phyloP scores from a whole-genome alignment of 148 eudicot species.

The Amaranthus cruentus region DNA sequence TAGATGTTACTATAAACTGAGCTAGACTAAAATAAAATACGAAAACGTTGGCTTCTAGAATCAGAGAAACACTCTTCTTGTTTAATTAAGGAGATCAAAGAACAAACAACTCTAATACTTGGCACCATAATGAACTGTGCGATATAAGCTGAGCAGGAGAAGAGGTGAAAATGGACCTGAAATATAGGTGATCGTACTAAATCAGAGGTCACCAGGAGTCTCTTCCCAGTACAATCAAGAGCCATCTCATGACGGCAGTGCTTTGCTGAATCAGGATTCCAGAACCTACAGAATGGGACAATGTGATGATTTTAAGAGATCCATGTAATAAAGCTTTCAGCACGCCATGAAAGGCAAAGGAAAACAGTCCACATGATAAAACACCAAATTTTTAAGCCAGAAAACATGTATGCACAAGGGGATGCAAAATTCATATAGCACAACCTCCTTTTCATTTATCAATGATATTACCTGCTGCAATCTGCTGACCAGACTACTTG shows the following conservation, averaged over 20 bases:
- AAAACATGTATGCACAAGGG: neutral
- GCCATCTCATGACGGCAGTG: constrained; percentile 71
- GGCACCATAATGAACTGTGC: neutral
- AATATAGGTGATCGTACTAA: constrained; percentile 83
- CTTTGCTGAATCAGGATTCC: constrained; percentile 30
- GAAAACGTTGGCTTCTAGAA: neutral
- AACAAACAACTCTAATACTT: too few species aligned
- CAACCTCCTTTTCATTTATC: neutral
- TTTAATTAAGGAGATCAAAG: too few species aligned
- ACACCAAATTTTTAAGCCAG: neutral
- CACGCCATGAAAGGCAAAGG: neutral
- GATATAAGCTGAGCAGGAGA: neutral
- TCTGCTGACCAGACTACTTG: constrained; percentile 86
- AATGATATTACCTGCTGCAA: constrained; percentile 69
- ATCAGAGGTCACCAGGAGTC: constrained; percentile 77
- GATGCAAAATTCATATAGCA: neutral
- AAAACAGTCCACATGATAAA: neutral
- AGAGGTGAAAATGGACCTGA: constrained; percentile 44
- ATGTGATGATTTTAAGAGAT: neutral
- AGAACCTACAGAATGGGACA: constrained; percentile 41
- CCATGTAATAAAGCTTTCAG: neutral
- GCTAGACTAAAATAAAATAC: neutral
- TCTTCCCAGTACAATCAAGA: constrained; percentile 76
- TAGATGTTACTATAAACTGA: neutral
- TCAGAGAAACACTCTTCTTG: neutral